Percentiles rank a stretch among this genome's conserved stretches.
phyloP scores from a whole-genome alignment of 495 filamentous ascomycete genomes.

The Talaromyces thailandensis region DNA sequence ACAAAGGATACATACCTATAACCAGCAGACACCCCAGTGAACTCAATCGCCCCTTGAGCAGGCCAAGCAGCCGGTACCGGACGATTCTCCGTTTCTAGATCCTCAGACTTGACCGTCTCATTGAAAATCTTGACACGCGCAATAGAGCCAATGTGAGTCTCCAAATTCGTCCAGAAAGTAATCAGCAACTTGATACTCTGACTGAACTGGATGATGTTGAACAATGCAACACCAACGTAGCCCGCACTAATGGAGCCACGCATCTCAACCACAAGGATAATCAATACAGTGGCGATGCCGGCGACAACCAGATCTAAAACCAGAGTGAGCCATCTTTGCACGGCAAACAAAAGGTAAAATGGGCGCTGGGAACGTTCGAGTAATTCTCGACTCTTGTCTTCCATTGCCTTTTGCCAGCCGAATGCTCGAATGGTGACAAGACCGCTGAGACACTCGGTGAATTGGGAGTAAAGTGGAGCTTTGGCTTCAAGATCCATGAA shows the following conservation, averaged over 20 bases:
- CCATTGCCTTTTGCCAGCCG: constrained; percentile 50
- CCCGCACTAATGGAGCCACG: constrained; percentile 36
- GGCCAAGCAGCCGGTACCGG: constrained; percentile 40
- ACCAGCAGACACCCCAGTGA: constrained; percentile 32
- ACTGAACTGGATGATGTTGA: constrained; percentile 49
- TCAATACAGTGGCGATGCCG: constrained; percentile 44
- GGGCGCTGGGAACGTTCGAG: constrained; percentile 49
- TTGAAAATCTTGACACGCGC: constrained; percentile 50
- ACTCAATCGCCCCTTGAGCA: constrained; percentile 38
- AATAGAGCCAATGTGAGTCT: constrained; percentile 49
- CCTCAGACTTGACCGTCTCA: constrained; percentile 38
- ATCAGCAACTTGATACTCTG: constrained; percentile 42
- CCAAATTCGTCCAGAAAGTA: constrained; percentile 49
- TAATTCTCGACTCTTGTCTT: constrained; percentile 45
- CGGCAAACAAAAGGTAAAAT: constrained; percentile 50
- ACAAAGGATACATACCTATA: constrained; percentile 23
- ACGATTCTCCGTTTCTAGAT: constrained; percentile 28
- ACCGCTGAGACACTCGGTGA: constrained; percentile 55
- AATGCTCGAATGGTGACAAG: constrained; percentile 65
- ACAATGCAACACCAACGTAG: constrained; percentile 47
- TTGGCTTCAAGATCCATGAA: constrained; percentile 48
- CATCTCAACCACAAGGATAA: constrained; percentile 34
- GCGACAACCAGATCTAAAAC: constrained; percentile 53
- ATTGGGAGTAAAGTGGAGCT: constrained; percentile 62
- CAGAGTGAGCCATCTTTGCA: constrained; percentile 64